Conservation (phyloP, 2,329 filamentous ascomycete genomes). For the Lecanicillium sp. region DNA sequence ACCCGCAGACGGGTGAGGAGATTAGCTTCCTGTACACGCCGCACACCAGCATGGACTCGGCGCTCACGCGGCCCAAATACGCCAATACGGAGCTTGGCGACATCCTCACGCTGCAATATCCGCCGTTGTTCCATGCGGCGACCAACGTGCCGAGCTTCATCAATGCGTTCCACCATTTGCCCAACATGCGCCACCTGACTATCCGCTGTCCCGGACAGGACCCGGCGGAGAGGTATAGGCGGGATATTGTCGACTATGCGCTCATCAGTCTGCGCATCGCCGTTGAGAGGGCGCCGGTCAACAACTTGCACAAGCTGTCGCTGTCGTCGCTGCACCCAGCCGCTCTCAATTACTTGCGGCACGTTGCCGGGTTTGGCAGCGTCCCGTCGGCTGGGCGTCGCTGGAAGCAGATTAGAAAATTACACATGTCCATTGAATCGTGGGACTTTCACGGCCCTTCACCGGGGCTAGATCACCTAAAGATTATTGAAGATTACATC, state of each 20-base stretch:
- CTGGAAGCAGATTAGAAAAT: conserved; percentile 70
- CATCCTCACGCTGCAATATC: conserved; percentile 78
- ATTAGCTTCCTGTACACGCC: conserved; percentile 77
- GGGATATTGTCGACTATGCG: conserved; percentile 78
- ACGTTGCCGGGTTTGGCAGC: conserved; percentile 65
- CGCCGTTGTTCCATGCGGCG: conserved; percentile 80
- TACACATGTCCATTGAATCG: conserved; percentile 65
- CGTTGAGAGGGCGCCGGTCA: conserved; percentile 63
- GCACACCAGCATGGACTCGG: conserved; percentile 57
- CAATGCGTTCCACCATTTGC: conserved; percentile 59
- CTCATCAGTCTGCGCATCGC: conserved; percentile 82
- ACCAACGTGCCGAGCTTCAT: conserved; percentile 84
- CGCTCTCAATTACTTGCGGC: conserved; percentile 70
- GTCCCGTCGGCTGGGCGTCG: conserved; percentile 62
- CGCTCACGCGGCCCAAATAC: conserved; percentile 64
- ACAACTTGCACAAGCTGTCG: conserved; percentile 60
- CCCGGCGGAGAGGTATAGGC: conserved; percentile 60
- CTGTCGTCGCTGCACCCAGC: conserved; percentile 67
- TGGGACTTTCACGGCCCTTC: conserved; percentile 56
- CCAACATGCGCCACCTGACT: conserved; percentile 65
- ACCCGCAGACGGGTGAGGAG: conserved; percentile 69
- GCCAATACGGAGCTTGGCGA: conserved; percentile 72
- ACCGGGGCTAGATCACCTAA: conserved; percentile 62
- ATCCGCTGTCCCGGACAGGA: conserved; percentile 70
- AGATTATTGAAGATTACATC: conserved; percentile 76